Base-by-base conservation (phyloP, 306 rosid species). In the Echinosophora koreensis region DNA sequence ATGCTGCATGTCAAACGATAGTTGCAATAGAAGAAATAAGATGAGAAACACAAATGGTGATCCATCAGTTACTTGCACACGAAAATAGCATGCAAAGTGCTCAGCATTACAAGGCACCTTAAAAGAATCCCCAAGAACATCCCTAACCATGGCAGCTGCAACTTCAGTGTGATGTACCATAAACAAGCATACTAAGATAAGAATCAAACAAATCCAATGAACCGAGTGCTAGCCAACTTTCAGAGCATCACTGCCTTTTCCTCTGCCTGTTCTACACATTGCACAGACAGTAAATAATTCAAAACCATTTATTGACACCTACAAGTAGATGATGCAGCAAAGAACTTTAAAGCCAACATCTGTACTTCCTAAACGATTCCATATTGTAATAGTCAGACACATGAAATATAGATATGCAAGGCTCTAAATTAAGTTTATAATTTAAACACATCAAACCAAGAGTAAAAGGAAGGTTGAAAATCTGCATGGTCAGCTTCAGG, bases 241-340 rank as follows among this genome's bases (percentile, higher is more conserved):
- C 86, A 66, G 46, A 74, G 78, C 74, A 34, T 83, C 87, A 15
- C 71, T 68, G 79, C 68, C 77, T 70, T 83, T 73, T 11, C 66
- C 86, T 16, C 49, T 28, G 85, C 89, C 86, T 65, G 81, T 71
- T 95, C 94, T 92, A 75, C 73, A 86, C 97, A 93, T 89, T 95
- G 86, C 86, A 88, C 37, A 82, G 38, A 85, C 55, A 34, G 73
- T 35, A 84, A 83, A 80, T 50, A 61, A 37, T 77, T 73, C 81
- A 71, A 4, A 44, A 67, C 35, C 60, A 62, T 38, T 56, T 79
- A 62, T 11, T 38, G 32, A 17, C 18, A 52, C 73, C 65, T 62
- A 56, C 46, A 30, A 56, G 32, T 18, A 30, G 39, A 55, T 2
- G 18, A 57, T 69, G 46, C 76, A 56, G 18, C 17, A 39, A n/a